These are phyloP conservation scores for Aegilops speltoides DNA, from an alignment of 176 grass and related monocot genomes.

Conservation along the genomic window DNA sequence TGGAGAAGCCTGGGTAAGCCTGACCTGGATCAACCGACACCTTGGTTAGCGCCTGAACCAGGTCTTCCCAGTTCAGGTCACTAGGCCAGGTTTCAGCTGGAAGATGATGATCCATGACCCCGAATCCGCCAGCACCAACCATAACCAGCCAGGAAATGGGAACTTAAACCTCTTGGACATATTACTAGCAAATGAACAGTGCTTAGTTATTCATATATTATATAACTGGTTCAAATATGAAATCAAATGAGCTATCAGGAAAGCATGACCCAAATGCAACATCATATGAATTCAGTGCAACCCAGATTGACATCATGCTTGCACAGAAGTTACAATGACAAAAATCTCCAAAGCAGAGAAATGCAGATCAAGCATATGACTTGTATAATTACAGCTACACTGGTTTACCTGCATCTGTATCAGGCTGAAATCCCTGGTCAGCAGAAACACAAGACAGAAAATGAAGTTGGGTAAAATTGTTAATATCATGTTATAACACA, in stretches of 20 bases:
- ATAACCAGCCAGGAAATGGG: background rate
- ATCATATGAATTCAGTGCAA: background rate
- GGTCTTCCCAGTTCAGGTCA: background rate
- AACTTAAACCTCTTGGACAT: background rate
- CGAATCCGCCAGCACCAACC: background rate
- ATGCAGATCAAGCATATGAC: background rate
- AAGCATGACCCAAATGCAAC: background rate
- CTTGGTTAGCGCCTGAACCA: background rate
- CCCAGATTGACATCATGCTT: background rate
- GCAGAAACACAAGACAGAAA: constrained; percentile 24
- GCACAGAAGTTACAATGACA: constrained; percentile 10
- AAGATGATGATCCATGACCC: background rate
- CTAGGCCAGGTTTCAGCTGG: background rate
- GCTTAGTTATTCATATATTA: background rate
- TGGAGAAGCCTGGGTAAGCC: background rate
- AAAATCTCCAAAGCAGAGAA: constrained; percentile 9
- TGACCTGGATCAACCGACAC: background rate
- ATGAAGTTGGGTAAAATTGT: background rate
- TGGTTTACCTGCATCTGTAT: constrained; percentile 42
- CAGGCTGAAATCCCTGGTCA: constrained; percentile 38
- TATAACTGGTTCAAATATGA: background rate
- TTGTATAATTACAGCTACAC: background rate
- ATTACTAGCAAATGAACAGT: background rate
- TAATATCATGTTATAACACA: constrained; percentile 12
- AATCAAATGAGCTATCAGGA: background rate